Percentiles rank a stretch among this genome's conserved stretches.
These are phyloP conservation scores for Eucommia ulmoides DNA, from an alignment of 257 asterid species.

Conservation along the genomic window DNA sequence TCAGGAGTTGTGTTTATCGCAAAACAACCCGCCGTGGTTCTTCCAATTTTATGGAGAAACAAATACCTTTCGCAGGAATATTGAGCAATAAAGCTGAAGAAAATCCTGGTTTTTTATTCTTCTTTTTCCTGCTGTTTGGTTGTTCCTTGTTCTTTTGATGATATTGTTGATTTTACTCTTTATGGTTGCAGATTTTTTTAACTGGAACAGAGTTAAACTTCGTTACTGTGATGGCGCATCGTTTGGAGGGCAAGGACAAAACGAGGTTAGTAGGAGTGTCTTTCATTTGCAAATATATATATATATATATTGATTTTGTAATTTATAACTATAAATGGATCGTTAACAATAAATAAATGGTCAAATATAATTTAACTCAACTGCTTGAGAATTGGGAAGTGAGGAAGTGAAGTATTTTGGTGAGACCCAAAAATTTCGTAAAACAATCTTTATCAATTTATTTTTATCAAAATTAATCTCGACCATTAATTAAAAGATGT, in stretches of 20 bases:
- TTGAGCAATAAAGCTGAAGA: constrained; percentile 47
- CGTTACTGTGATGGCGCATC: constrained; percentile 72
- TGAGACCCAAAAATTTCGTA: too few relatives aligned
- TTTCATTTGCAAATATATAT: too few relatives aligned
- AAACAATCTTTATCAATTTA: too few relatives aligned
- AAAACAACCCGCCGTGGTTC: constrained; percentile 50
- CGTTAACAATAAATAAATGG: too few relatives aligned
- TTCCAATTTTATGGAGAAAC: constrained; percentile 36
- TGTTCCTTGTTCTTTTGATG: not conserved
- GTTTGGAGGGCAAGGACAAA: constrained; percentile 44
- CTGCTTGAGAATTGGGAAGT: too few relatives aligned
- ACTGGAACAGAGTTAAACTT: constrained; percentile 63
- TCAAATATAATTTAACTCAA: too few relatives aligned
- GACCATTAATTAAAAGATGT: too few relatives aligned
- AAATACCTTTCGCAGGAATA: constrained; percentile 45
- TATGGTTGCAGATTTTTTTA: constrained; percentile 40
- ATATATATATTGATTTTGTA: too few relatives aligned
- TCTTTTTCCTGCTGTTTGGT: not conserved
- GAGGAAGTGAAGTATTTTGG: too few relatives aligned
- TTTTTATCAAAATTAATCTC: too few relatives aligned
- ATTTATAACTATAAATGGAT: too few relatives aligned
- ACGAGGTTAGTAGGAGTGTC: constrained; percentile 38
- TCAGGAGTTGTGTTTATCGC: constrained; percentile 38
- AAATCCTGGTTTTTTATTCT: constrained; percentile 41
- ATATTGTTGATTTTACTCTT: constrained; percentile 1